A percentile compares a stretch with the other conserved stretches of the same genome.
Evolutionary conservation across 2,329 filamentous ascomycete genomes (phyloP).

Genomic region (Penicillium sp.): DNA sequence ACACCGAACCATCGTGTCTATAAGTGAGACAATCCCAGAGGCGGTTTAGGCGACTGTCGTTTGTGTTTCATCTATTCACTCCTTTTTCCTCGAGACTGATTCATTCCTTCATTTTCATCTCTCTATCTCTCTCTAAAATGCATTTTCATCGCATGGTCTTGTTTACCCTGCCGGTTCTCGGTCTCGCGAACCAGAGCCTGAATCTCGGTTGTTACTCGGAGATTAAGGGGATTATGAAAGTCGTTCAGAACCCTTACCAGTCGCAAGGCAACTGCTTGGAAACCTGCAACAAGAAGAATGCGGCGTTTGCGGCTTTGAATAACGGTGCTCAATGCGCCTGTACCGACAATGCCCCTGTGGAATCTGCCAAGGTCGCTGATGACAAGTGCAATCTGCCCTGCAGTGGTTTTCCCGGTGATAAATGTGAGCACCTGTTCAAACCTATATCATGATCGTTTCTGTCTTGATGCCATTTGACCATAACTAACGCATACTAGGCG

Average conservation of each 20-base stretch:
- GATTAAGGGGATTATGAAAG: conserved; percentile 5
- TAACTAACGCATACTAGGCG: conserved; percentile 14
- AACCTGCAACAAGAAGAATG: conserved; percentile 11
- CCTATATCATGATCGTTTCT: too few relatives aligned
- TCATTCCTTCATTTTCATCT: too few relatives aligned
- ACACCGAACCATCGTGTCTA: too few relatives aligned
- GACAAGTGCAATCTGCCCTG: conserved; percentile 20
- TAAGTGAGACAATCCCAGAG: too few relatives aligned
- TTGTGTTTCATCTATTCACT: too few relatives aligned
- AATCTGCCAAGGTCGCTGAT: conserved; percentile 13
- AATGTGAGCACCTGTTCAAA: conserved; percentile 25
- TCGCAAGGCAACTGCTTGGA: conserved; percentile 13
- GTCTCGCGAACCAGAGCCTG: background rate
- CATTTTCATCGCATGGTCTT: background rate
- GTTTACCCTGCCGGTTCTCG: conserved; percentile 2
- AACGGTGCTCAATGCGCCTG: conserved; percentile 21
- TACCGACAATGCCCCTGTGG: conserved; percentile 15
- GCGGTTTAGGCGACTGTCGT: too few relatives aligned
- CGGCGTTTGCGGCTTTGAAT: conserved; percentile 17
- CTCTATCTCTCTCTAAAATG: background rate
- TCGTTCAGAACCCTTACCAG: conserved; percentile 7
- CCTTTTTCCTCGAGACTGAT: too few relatives aligned
- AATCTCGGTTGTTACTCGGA: conserved; percentile 18
- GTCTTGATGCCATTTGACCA: too few relatives aligned
- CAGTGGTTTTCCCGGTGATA: conserved; percentile 15